A percentile compares a stretch with the other conserved stretches of the same genome.
Conservation (phyloP, 768 basidiomycete genomes). For the Mrakia hoshinonis region DNA sequence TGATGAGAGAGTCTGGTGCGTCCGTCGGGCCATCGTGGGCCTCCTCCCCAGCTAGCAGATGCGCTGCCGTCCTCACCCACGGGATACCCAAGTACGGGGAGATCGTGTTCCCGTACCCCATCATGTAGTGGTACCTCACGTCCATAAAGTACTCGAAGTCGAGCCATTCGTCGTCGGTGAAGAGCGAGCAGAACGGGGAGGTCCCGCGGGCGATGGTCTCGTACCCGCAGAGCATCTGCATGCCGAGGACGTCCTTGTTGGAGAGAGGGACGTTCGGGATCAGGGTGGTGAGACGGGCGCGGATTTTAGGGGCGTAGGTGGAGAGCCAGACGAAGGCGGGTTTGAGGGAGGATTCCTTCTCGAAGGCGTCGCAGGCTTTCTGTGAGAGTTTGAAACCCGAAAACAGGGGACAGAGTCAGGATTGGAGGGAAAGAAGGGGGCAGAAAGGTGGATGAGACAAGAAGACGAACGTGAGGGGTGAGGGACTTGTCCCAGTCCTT, state of each 20-base stretch:
- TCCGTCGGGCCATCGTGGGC: not conserved
- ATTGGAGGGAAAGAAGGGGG: not conserved
- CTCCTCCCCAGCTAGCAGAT: slow-evolving; percentile 38
- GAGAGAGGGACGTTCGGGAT: slow-evolving; percentile 32
- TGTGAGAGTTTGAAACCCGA: slow-evolving; percentile 10
- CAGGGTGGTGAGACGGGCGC: slow-evolving; percentile 32
- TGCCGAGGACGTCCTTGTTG: slow-evolving; percentile 41
- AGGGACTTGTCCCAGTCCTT: slow-evolving; percentile 41
- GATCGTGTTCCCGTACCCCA: slow-evolving; percentile 40
- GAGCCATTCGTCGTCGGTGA: slow-evolving; percentile 35
- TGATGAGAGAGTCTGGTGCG: not conserved
- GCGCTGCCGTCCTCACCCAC: slow-evolving; percentile 41
- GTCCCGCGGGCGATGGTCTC: slow-evolving; percentile 39
- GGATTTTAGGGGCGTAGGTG: slow-evolving; percentile 36
- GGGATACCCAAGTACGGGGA: slow-evolving; percentile 42
- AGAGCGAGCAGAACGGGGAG: slow-evolving; percentile 40
- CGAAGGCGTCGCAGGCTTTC: slow-evolving; percentile 43
- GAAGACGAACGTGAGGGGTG: slow-evolving; percentile 40
- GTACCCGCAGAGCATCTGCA: slow-evolving; percentile 43
- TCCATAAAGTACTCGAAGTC: not conserved
- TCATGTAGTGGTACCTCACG: not conserved
- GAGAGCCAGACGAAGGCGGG: slow-evolving; percentile 41
- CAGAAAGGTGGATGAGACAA: not conserved
- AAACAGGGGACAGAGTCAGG: not conserved
- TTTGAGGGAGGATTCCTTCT: slow-evolving; percentile 39